Base-by-base conservation (phyloP, 2,329 filamentous ascomycete genomes). In the Eutypa lata region DNA sequence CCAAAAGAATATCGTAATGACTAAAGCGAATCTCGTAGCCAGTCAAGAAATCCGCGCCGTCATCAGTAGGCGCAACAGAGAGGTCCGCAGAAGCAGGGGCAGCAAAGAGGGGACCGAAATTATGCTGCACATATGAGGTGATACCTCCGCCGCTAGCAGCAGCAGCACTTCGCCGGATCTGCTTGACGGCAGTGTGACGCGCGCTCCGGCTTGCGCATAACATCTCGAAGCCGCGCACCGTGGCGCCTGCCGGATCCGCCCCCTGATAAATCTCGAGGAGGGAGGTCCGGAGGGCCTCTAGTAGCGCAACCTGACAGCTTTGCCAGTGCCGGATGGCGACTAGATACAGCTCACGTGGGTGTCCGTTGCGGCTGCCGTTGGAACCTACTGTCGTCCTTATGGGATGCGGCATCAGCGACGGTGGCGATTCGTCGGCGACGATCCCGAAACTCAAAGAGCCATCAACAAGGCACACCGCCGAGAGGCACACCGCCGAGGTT, bases 151-250 rank as follows among this genome's bases (percentile, higher is more conserved):
- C 21, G 76, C 3, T 71, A 68, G n/a, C n/a, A n/a, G n/a, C n/a
- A n/a, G n/a, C n/a, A n/a, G n/a, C n/a, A n/a, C n/a, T n/a, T 51
- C 75, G 76, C 54, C 76, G 71, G 76, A 79, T 79, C 45, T 72
- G 68, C 45, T 70, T 62, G 4, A 80, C 75, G 1, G 73, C 67
- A 18, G 72, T 69, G 21, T 65, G 70, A 7, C 77, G 72, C n/a
- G 74, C 72, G 1, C 57, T 62, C 50, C 71, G 73, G 53, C 74
- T 74, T 10, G 59, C 64, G 45, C 80, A 73, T 0, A 81, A 62
- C 2, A 65, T 62, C 18, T 78, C 72, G 3, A 77, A 59, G 64
- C 76, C 74, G 26, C 72, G 67, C 7, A 67, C 67, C 0, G 75
- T 76, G 4, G 72, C 72, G 37, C 75, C 70, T n/a, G n/a, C n/a